These are phyloP conservation scores for Tuber magnatum DNA, from an alignment of 495 filamentous ascomycete genomes.

Conservation along the genomic window DNA sequence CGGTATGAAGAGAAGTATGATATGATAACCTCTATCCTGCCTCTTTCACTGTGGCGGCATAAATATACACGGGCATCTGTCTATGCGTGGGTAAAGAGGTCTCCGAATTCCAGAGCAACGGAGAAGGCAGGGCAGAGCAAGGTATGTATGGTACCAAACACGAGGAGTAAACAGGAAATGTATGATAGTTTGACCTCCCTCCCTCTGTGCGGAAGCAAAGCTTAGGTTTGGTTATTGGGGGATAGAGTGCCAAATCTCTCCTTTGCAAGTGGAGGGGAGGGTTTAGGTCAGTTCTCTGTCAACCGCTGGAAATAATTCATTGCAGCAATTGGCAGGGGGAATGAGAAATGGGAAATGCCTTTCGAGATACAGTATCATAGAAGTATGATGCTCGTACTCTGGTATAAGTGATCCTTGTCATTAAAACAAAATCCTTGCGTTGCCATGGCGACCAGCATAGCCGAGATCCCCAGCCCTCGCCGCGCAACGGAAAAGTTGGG, in stretches of 20 bases:
- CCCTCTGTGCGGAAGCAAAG: neutral
- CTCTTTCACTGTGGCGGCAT: neutral
- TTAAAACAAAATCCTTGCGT: constrained; percentile 17
- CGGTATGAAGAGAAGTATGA: neutral
- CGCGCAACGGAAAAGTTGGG: neutral
- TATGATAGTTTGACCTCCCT: neutral
- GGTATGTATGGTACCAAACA: neutral
- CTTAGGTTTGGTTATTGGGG: neutral
- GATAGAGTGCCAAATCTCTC: neutral
- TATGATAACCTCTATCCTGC: neutral
- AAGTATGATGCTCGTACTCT: no score
- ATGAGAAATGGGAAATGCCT: neutral
- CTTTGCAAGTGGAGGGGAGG: neutral
- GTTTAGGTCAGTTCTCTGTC: neutral
- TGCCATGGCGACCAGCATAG: constrained; percentile 28
- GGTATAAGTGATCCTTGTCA: neutral
- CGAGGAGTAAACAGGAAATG: neutral
- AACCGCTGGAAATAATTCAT: neutral
- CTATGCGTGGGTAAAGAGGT: neutral
- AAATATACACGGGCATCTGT: neutral
- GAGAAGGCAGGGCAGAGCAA: neutral
- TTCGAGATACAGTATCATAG: neutral
- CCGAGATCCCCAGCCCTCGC: neutral
- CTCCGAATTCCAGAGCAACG: neutral
- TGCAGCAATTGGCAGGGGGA: neutral